These are phyloP conservation scores for Buddleja alternifolia DNA, from an alignment of 257 asterid species.

Conservation along the genomic window DNA sequence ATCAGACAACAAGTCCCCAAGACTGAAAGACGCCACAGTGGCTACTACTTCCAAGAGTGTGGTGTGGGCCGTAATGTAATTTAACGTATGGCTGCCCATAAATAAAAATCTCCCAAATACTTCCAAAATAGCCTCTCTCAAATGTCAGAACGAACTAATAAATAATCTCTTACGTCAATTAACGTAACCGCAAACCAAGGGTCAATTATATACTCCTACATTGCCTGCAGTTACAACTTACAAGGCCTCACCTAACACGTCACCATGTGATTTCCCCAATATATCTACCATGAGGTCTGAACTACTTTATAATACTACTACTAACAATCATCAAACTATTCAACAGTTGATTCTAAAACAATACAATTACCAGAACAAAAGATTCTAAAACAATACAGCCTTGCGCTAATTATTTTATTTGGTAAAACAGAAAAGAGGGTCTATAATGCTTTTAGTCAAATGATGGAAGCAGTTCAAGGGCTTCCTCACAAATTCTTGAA, in stretches of 20 bases:
- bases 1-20: neutral
- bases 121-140: conserved; percentile 2
- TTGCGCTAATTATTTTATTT: too few species aligned
- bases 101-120: neutral
- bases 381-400: too few species aligned
- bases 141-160: neutral
- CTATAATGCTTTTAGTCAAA: too few species aligned
- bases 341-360: too few species aligned
- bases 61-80: neutral
- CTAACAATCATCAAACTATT: too few species aligned
- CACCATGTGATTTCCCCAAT: neutral
- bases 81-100: conserved; percentile 6
- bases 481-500: too few species aligned
- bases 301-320: too few species aligned
- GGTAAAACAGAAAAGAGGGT: too few species aligned
- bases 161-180: conserved; percentile 9
- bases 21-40: neutral
- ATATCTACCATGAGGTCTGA: neutral
- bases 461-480: too few species aligned
- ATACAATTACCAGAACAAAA: too few species aligned
- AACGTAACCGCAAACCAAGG: conserved; percentile 31
- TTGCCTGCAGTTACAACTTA: conserved; percentile 1
- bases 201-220: neutral
- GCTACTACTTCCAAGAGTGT: conserved; percentile 17
- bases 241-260: conserved; percentile 30